Evolutionary conservation across 2,329 filamentous ascomycete genomes (phyloP), one percentile per base, ranked within the genome.

Genomic region (Colletotrichum filicis): DNA sequence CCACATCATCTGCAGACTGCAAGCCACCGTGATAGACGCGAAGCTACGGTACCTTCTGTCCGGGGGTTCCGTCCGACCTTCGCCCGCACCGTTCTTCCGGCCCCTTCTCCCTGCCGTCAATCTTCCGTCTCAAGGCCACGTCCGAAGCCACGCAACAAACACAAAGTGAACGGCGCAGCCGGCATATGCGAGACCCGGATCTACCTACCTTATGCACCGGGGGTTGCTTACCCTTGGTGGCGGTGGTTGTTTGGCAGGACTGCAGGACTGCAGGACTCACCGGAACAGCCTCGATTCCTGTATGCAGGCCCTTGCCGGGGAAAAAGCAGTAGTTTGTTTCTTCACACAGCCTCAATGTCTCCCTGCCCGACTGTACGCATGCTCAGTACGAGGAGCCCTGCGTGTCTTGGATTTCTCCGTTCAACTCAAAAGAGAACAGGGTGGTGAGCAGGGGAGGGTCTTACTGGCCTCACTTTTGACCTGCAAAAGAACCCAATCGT

Each of bases 101-200:
- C 42, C 42, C 42, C 42, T 49, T 49, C 42, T 49, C 19, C 42
- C 42, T 49, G 42, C 42, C 42, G 42, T 49, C 9, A 8, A n/a
- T 49, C 42, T 49, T 49, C 42, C 42, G 42, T 49, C 42, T 19
- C 42, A 49, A 49, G 42, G 19, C 42, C 42, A 49, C 42, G 42
- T 49, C 42, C 19, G 42, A 49, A n/a, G 16, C 42, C 16, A 49
- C 42, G 16, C 16, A n/a, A 19, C 5, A 4, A 19, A 8, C 14
- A n/a, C 46, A 56, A 24, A 66, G 52, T 22, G n/a, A 35, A 58
- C 22, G 28, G 9, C 11, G 5, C 42, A 53, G 49, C 52, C 68
- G 63, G 49, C 63, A 56, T 35, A 56, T 56, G 63, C 42, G 46
- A 71, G 68, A 32, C 63, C 68, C 62, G 63, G 63, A 67, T 71